A percentile compares a stretch with the other conserved stretches of the same genome.
Conservation (phyloP, 371 early-diverging fungal species). For the Actinomortierella wolfii region DNA sequence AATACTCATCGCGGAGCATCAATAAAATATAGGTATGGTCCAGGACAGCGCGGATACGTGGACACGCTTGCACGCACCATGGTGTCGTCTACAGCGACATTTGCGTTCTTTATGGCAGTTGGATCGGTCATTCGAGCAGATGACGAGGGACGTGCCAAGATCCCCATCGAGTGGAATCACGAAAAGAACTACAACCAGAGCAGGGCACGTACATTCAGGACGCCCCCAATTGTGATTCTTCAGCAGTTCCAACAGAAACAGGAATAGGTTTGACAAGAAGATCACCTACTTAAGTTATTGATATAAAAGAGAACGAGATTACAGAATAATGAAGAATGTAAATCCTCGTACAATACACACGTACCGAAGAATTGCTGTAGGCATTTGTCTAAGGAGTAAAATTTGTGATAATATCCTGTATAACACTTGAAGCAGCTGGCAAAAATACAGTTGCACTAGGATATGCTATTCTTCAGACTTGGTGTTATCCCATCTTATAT, state of each 20-base stretch:
- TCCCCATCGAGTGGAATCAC: constrained; percentile 45
- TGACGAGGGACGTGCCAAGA: constrained; percentile 46
- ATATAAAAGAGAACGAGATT: no score
- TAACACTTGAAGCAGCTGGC: no score
- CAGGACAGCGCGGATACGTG: constrained; percentile 64
- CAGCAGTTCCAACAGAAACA: constrained; percentile 18
- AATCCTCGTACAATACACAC: no score
- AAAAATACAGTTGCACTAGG: no score
- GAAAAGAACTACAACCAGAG: no score
- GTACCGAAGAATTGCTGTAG: no score
- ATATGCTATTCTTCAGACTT: no score
- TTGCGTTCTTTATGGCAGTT: constrained; percentile 72
- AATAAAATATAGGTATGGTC: constrained; percentile 53
- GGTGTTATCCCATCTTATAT: no score
- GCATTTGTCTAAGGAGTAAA: no score
- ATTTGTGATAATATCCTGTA: no score
- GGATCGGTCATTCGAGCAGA: constrained; percentile 81
- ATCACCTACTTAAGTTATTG: no score
- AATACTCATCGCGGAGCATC: not conserved
- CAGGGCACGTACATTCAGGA: constrained; percentile 28
- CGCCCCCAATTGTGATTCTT: constrained; percentile 50
- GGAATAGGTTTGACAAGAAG: constrained; percentile 2
- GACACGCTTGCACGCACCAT: constrained; percentile 63
- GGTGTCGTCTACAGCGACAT: constrained; percentile 61
- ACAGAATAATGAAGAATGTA: no score